phyloP scores from a whole-genome alignment of 2,329 filamentous ascomycete species.

The Colletotrichum euphorbiae region DNA sequence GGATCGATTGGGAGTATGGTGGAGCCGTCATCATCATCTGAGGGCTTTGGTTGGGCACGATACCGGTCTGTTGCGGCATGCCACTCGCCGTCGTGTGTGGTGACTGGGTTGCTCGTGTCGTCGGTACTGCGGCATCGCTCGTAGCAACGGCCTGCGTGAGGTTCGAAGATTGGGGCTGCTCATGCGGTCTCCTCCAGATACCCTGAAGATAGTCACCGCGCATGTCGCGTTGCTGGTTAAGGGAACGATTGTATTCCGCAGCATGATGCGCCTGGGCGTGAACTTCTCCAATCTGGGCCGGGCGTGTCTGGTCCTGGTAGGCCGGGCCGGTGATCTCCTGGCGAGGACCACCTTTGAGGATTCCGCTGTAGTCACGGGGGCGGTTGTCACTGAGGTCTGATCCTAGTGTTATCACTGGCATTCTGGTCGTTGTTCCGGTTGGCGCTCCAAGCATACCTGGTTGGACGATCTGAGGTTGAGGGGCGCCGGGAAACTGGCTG shows the following conservation, averaged over 20 bases:
- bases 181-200: slow-evolving; percentile 86
- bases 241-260: slow-evolving; percentile 88
- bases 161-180: slow-evolving; percentile 70
- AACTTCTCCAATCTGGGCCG: slow-evolving; percentile 81
- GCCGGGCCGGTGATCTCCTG: slow-evolving; percentile 90
- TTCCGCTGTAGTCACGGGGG: slow-evolving; percentile 83
- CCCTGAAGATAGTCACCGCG: slow-evolving; percentile 83
- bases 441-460: slow-evolving; percentile 76
- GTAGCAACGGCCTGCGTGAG: slow-evolving; percentile 60
- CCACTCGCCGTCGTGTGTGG: slow-evolving; percentile 67
- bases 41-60: slow-evolving; percentile 71
- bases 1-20: slow-evolving; percentile 77
- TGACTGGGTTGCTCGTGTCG: slow-evolving; percentile 67
- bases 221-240: slow-evolving; percentile 83
- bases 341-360: slow-evolving; percentile 80
- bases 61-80: slow-evolving; percentile 64
- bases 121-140: slow-evolving; percentile 57
- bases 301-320: slow-evolving; percentile 87
- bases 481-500: slow-evolving; percentile 72
- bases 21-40: slow-evolving; percentile 75
- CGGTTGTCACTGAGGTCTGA: slow-evolving; percentile 82
- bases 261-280: slow-evolving; percentile 88
- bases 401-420: slow-evolving; percentile 86
- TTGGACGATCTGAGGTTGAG: slow-evolving; percentile 77
- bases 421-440: slow-evolving; percentile 74